Percentiles rank a stretch among this genome's conserved stretches.
phyloP scores from a whole-genome alignment of 306 rosid species.

The Dalbergia oliveri region DNA sequence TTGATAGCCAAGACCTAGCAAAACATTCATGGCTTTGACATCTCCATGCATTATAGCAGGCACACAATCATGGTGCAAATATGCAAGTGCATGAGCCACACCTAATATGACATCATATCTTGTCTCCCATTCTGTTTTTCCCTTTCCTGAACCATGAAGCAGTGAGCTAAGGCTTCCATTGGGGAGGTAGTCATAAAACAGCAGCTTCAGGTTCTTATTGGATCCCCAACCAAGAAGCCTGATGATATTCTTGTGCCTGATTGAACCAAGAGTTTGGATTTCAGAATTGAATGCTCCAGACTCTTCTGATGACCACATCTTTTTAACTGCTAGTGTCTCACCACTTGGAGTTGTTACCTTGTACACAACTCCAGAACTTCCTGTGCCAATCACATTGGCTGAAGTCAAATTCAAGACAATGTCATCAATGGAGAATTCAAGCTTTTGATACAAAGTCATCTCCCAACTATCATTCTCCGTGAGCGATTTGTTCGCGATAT shows the following conservation, averaged over 20 bases:
- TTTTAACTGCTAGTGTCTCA: constrained; percentile 81
- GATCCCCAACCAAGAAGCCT: constrained; percentile 93
- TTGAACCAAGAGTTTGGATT: constrained; percentile 78
- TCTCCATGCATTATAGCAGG: constrained; percentile 94
- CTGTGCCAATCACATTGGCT: constrained; percentile 88
- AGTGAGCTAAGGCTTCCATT: constrained; percentile 90
- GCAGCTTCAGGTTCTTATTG: constrained; percentile 70
- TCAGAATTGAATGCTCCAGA: constrained; percentile 83
- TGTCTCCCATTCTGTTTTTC: constrained; percentile 84
- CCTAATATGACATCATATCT: constrained; percentile 83
- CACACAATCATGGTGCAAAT: constrained; percentile 91
- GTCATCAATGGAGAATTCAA: constrained; percentile 79
- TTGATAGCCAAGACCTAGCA: constrained; percentile 71
- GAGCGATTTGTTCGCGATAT: constrained; percentile 50
- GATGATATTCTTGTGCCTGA: constrained; percentile 90
- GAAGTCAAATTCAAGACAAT: constrained; percentile 74
- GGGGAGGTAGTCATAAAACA: constrained; percentile 92
- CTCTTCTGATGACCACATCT: constrained; percentile 94
- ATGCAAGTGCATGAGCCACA: constrained; percentile 89
- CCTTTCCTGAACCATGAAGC: constrained; percentile 78
- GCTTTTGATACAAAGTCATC: constrained; percentile 84
- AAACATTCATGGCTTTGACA: constrained; percentile 93
- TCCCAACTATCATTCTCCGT: constrained; percentile 72
- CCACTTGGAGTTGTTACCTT: constrained; percentile 68
- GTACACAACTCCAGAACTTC: constrained; percentile 98